These are phyloP conservation scores for Akanthomyces uredinophilus DNA, from an alignment of 2,329 filamentous ascomycete species.

Conservation along the genomic window DNA sequence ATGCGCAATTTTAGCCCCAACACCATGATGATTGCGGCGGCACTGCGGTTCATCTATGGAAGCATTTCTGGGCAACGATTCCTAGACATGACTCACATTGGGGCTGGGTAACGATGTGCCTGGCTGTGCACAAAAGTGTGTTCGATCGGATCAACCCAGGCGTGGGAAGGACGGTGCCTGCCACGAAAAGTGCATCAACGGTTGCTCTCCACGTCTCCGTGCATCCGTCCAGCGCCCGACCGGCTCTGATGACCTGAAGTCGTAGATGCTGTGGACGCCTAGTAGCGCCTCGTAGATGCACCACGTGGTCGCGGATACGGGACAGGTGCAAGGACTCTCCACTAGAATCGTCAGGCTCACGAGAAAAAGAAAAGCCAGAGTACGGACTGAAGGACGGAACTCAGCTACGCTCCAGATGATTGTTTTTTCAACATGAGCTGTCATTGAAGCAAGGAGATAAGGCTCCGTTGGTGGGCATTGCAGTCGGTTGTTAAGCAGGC, in stretches of 20 bases:
- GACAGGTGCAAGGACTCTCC: background rate
- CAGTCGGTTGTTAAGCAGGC: background rate
- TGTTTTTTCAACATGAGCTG: background rate
- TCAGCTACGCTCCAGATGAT: background rate
- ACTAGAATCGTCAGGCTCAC: background rate
- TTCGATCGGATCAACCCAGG: background rate
- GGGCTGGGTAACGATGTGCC: background rate
- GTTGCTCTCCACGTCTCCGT: background rate
- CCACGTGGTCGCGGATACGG: constrained; percentile 2
- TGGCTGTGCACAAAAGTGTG: background rate
- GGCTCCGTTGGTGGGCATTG: background rate
- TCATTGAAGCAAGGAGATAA: background rate
- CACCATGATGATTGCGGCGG: no score
- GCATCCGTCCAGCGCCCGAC: background rate
- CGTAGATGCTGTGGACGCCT: background rate
- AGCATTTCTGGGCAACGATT: background rate
- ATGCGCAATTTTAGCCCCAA: background rate
- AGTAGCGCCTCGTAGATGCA: background rate
- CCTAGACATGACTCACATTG: background rate
- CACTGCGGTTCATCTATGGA: background rate
- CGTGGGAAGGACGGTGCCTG: background rate
- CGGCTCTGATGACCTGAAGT: background rate
- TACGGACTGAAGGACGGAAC: background rate
- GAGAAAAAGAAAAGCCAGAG: background rate
- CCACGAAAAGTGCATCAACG: background rate